Conservation (phyloP, 805 yeast genomes). For the Limtongozyma cylindracea region DNA sequence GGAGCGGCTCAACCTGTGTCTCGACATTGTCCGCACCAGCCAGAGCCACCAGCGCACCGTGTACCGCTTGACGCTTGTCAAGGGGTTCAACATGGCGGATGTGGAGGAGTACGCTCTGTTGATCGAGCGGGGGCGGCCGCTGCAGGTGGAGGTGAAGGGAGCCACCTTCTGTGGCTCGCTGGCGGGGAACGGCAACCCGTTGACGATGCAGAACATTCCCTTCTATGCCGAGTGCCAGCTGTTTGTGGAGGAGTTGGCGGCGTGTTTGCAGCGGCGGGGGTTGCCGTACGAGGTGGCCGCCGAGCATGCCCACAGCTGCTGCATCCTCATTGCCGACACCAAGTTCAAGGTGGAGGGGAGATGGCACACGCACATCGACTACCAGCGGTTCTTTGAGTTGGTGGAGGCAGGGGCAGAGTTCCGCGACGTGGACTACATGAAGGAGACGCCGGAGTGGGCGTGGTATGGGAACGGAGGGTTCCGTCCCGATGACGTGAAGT, state of each 20-base stretch:
- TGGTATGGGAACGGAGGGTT: conserved; percentile 81
- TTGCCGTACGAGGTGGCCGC: conserved; percentile 68
- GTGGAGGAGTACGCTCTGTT: conserved; percentile 66
- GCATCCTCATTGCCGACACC: conserved; percentile 59
- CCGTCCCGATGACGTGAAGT: conserved; percentile 62
- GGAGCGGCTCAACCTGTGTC: conserved; percentile 66
- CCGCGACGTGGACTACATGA: conserved; percentile 55
- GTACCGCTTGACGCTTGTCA: conserved; percentile 70
- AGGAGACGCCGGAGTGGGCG: conserved; percentile 80
- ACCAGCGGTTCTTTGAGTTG: conserved; percentile 47
- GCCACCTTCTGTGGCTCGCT: conserved; percentile 92
- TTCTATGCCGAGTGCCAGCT: conserved; percentile 72
- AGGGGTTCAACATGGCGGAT: conserved; percentile 77
- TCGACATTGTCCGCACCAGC: conserved; percentile 48
- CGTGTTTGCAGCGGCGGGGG: conserved; percentile 39
- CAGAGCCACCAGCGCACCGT: conserved; percentile 78
- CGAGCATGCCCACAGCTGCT: conserved; percentile 89
- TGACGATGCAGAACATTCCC: conserved; percentile 90
- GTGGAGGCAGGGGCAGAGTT: conserved; percentile 41
- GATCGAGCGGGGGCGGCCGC: conserved; percentile 60
- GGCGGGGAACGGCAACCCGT: conserved; percentile 57
- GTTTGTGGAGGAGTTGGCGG: conserved; percentile 40
- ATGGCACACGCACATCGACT: conserved; percentile 84
- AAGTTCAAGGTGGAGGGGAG: conserved; percentile 42
- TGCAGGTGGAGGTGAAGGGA: conserved; percentile 81